Conservation (phyloP, 306 rosid genomes). For the Chamaecrista fasciculata region DNA sequence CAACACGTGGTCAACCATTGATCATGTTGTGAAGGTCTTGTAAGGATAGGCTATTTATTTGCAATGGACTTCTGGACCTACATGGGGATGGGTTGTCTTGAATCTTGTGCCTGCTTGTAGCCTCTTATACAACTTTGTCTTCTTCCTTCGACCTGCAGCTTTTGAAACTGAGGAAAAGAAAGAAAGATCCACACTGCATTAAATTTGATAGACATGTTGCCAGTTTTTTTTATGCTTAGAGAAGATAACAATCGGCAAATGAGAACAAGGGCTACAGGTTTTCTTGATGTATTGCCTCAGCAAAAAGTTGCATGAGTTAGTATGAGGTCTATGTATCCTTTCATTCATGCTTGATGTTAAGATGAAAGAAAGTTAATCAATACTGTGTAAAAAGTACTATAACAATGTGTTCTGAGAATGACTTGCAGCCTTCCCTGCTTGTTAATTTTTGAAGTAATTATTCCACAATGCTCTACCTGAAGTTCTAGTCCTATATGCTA, state of each 20-base stretch:
- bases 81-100: not conserved
- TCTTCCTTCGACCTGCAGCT: not conserved
- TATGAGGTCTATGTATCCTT: not conserved
- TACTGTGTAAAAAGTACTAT: not conserved
- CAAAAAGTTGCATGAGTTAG: not conserved
- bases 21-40: conserved; percentile 35
- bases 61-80: conserved; percentile 16
- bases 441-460: not conserved
- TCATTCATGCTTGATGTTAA: not conserved
- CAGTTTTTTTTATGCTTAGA: not conserved
- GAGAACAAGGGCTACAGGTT: not conserved
- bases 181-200: conserved; percentile 14
- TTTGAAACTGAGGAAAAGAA: conserved; percentile 17
- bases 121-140: too few species aligned
- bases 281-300: not conserved
- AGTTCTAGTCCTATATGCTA: not conserved
- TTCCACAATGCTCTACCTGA: not conserved
- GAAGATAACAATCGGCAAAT: not conserved
- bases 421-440: not conserved
- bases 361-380: not conserved
- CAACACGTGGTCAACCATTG: conserved; percentile 23
- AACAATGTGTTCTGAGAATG: not conserved
- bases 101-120: conserved; percentile 9
- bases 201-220: conserved; percentile 21
- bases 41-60: conserved; percentile 17